A percentile compares a stretch with the other conserved stretches of the same genome.
Conservation (phyloP, 2,329 filamentous ascomycete species). For the Aspergillus ochraceoroseus region DNA sequence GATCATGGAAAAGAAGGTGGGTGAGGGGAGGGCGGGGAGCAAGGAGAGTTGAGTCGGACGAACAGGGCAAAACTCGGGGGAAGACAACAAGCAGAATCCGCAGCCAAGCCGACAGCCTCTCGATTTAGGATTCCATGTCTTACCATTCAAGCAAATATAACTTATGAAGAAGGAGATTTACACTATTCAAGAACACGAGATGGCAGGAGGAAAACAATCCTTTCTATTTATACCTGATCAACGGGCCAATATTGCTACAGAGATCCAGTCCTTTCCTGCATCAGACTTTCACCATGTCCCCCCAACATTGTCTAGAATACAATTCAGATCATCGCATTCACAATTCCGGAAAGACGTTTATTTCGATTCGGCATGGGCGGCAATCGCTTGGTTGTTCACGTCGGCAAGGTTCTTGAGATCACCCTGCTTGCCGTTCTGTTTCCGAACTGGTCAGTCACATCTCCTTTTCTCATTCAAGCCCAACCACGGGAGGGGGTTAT, state of each 20-base stretch:
- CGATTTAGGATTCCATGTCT: no score
- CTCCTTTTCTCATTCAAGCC: constrained; percentile 7
- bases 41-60: constrained; percentile 22
- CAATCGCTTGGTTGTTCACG: constrained; percentile 50
- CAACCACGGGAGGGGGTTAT: not conserved
- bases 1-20: constrained; percentile 11
- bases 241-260: constrained; percentile 38
- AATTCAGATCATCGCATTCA: constrained; percentile 21
- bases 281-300: constrained; percentile 21
- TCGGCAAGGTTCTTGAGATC: constrained; percentile 67
- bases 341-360: constrained; percentile 27
- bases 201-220: constrained; percentile 19
- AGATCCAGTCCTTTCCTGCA: constrained; percentile 28
- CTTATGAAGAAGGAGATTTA: constrained; percentile 17
- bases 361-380: constrained; percentile 42
- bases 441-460: constrained; percentile 30
- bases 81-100: constrained; percentile 2
- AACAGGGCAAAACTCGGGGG: constrained; percentile 22
- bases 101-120: no score
- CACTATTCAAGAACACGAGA: constrained; percentile 4
- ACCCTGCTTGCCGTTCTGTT: constrained; percentile 92
- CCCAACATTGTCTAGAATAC: constrained; percentile 20
- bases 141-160: constrained; percentile 5
- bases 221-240: constrained; percentile 31
- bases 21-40: constrained; percentile 19